A percentile compares a stretch with the other conserved stretches of the same genome.
Conservation (phyloP, 495 filamentous ascomycete genomes). For the Bombardia bombarda region DNA sequence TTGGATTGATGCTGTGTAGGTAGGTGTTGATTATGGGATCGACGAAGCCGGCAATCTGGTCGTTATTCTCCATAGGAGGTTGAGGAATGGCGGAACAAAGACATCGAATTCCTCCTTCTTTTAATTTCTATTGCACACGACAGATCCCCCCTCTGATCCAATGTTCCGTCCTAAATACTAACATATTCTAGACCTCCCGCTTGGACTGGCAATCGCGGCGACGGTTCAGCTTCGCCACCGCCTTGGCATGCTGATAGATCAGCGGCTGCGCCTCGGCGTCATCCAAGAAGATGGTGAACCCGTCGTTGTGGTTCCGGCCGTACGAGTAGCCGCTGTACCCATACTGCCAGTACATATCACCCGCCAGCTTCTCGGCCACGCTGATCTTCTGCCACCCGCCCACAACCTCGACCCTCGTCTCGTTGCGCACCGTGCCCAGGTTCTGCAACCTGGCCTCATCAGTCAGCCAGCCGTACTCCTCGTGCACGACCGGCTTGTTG, state of each 20-base stretch:
- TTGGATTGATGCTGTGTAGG: too few species aligned
- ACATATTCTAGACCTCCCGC: neutral
- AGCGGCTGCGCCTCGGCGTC: slow-evolving; percentile 31
- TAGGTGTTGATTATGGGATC: too few species aligned
- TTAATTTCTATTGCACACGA: too few species aligned
- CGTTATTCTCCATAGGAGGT: too few species aligned
- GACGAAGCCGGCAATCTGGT: too few species aligned
- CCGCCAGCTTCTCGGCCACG: slow-evolving; percentile 42
- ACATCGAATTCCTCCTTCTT: too few species aligned
- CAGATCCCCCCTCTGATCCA: too few species aligned
- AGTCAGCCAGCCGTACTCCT: slow-evolving; percentile 55
- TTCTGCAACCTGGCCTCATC: slow-evolving; percentile 30
- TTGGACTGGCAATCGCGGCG: neutral
- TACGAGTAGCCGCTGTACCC: slow-evolving; percentile 45
- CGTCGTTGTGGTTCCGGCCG: slow-evolving; percentile 52
- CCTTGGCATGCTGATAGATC: slow-evolving; percentile 25
- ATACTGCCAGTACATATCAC: slow-evolving; percentile 61
- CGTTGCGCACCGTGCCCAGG: slow-evolving; percentile 20
- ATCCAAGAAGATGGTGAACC: slow-evolving; percentile 42
- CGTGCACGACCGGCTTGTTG: slow-evolving; percentile 59
- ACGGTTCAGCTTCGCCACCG: slow-evolving; percentile 18
- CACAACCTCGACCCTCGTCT: slow-evolving; percentile 38
- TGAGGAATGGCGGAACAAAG: too few species aligned
- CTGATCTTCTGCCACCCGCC: slow-evolving; percentile 51
- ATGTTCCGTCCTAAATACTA: neutral